Evolutionary conservation across 1,139 yeast species (phyloP).

Genomic region (Entelexis paramagnoliae): DNA sequence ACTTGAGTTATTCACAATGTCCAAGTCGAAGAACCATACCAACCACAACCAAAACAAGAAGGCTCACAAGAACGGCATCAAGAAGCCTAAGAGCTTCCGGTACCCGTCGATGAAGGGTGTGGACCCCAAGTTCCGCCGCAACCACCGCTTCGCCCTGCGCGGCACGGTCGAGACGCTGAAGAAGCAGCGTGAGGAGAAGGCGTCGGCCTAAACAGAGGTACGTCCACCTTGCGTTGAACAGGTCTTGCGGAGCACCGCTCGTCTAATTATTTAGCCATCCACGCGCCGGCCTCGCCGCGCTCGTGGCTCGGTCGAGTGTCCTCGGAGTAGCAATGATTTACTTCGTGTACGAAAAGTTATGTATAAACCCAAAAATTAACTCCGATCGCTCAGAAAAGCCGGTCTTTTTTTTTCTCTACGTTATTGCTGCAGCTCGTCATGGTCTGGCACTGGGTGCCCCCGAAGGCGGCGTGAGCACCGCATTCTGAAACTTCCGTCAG

Average conservation of each 20-base stretch:
- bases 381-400: neutral
- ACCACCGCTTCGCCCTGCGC: conserved; percentile 98
- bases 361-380: conserved; percentile 1
- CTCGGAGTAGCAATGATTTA: conserved; percentile 3
- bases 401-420: neutral
- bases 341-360: conserved; percentile 4
- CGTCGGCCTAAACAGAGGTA: conserved; percentile 12
- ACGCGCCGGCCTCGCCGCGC: neutral
- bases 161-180: conserved; percentile 95
- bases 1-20: conserved; percentile 40
- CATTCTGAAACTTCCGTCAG: neutral
- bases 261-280: neutral
- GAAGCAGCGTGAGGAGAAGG: conserved; percentile 26
- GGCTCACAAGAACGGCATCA: conserved; percentile 99
- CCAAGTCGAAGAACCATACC: conserved; percentile 99
- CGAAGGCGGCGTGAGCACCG: no score
- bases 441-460: no score
- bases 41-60: conserved; percentile 98
- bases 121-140: conserved; percentile 98
- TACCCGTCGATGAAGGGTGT: conserved; percentile 98
- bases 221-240: no score
- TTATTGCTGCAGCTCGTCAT: neutral
- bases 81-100: conserved; percentile 97
- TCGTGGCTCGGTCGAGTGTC: neutral
- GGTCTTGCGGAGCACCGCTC: neutral